These are phyloP conservation scores for Cryptococcus sp. DNA, from an alignment of 1,284 basidiomycete genomes.

Conservation along the genomic window DNA sequence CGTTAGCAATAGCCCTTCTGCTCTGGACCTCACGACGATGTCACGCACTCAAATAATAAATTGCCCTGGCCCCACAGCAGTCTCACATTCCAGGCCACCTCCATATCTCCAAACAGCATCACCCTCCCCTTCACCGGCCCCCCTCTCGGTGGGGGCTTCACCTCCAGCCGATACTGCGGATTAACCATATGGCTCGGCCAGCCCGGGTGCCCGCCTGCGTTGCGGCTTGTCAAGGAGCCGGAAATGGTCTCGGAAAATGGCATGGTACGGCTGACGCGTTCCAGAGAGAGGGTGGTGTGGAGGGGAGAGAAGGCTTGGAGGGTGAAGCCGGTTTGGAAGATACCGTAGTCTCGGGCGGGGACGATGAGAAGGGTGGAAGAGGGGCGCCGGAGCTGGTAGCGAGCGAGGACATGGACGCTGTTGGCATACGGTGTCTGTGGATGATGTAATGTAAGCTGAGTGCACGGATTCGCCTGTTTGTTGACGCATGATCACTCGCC, in stretches of 20 bases:
- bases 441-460: background rate
- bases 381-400: constrained; percentile 27
- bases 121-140: constrained; percentile 54
- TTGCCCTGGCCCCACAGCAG: constrained; percentile 71
- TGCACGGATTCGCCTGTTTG: too few species aligned
- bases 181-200: constrained; percentile 81
- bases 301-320: constrained; percentile 36
- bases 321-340: constrained; percentile 40
- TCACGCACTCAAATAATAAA: constrained; percentile 66
- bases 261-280: constrained; percentile 28
- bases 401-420: constrained; percentile 68
- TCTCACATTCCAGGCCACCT: constrained; percentile 70
- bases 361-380: constrained; percentile 27
- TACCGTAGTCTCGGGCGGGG: constrained; percentile 36
- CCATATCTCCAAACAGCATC: constrained; percentile 59
- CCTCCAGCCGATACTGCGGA: constrained; percentile 73
- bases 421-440: constrained; percentile 61
- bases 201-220: constrained; percentile 76
- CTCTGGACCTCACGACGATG: background rate
- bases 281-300: constrained; percentile 22
- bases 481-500: constrained; percentile 1
- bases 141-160: constrained; percentile 46
- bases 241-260: constrained; percentile 50
- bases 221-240: constrained; percentile 64
- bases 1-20: constrained; percentile 35